phyloP scores from a whole-genome alignment of 2,329 filamentous ascomycete genomes.

The Ploettnerulaceae sp. region DNA sequence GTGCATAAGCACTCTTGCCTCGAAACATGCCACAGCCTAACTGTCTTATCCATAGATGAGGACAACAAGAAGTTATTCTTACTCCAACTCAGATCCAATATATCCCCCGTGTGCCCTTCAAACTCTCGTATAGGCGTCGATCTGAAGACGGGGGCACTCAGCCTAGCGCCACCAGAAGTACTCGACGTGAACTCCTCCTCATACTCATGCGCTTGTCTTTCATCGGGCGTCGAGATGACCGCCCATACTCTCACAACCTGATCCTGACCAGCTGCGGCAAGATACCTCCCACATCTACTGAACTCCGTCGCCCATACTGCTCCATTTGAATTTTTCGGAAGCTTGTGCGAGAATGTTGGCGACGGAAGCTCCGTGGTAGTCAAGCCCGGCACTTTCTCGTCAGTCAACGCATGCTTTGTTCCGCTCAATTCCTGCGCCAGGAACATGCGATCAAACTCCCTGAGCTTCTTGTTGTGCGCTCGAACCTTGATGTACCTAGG shows the following conservation, averaged over 20 bases:
- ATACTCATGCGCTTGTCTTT: conserved; percentile 67
- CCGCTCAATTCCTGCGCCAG: conserved; percentile 83
- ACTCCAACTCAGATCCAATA: conserved; percentile 93
- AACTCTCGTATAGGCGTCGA: conserved; percentile 76
- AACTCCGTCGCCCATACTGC: conserved; percentile 93
- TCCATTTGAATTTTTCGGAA: conserved; percentile 39
- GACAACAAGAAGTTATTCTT: conserved; percentile 98
- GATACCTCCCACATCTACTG: conserved; percentile 82
- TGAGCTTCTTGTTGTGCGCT: conserved; percentile 71
- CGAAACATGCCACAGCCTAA: conserved; percentile 87
- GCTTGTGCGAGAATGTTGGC: conserved; percentile 27
- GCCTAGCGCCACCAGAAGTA: conserved; percentile 51
- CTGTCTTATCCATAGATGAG: conserved; percentile 97
- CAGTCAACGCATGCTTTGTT: conserved; percentile 38
- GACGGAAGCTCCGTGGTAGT: conserved; percentile 23
- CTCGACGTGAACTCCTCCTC: conserved; percentile 52
- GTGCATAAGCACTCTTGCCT: conserved; percentile 82
- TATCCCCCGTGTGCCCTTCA: conserved; percentile 74
- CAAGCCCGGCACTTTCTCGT: conserved; percentile 29
- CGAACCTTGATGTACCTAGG: conserved; percentile 87
- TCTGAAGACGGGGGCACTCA: conserved; percentile 88
- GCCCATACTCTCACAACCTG: conserved; percentile 81
- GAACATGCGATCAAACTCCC: conserved; percentile 83
- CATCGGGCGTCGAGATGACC: conserved; percentile 76
- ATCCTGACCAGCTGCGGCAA: conserved; percentile 91